These are phyloP conservation scores for Solanum ahanhuiri DNA, from an alignment of 257 asterid genomes.

Conservation along the genomic window DNA sequence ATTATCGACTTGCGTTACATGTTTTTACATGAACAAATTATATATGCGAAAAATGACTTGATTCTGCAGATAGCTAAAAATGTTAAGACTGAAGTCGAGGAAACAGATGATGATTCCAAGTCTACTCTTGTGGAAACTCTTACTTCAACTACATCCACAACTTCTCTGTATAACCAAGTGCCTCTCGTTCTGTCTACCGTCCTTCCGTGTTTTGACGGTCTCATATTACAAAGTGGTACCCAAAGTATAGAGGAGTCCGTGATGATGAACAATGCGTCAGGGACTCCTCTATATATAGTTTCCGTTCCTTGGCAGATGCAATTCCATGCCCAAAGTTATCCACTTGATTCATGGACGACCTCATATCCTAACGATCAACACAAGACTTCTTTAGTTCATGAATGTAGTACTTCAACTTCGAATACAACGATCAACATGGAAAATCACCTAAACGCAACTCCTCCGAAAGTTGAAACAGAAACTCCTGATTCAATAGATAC, in stretches of 20 bases:
- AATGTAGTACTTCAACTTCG: slow-evolving; percentile 1
- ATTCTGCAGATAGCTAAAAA: slow-evolving; percentile 33
- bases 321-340: background rate
- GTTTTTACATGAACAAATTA: background rate
- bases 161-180: slow-evolving; percentile 6
- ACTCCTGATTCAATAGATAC: background rate
- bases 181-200: slow-evolving; percentile 38
- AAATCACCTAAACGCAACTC: background rate
- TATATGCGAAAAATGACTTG: background rate
- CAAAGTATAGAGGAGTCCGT: background rate
- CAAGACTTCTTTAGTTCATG: background rate
- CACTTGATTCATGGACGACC: background rate
- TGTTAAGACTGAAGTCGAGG: slow-evolving; percentile 15
- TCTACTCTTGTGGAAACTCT: background rate
- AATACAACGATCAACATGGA: slow-evolving; percentile 1
- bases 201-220: slow-evolving; percentile 19
- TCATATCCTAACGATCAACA: background rate
- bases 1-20: background rate
- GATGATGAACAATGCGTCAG: background rate
- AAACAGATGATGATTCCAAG: slow-evolving; percentile 1
- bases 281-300: slow-evolving; percentile 24
- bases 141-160: slow-evolving; percentile 12
- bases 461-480: slow-evolving; percentile 2
- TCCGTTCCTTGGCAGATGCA: slow-evolving; percentile 52
- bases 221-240: slow-evolving; percentile 7